Evolutionary conservation across 208 protist genomes (phyloP).

Genomic region (Acanthamoeba culbertsoni): DNA sequence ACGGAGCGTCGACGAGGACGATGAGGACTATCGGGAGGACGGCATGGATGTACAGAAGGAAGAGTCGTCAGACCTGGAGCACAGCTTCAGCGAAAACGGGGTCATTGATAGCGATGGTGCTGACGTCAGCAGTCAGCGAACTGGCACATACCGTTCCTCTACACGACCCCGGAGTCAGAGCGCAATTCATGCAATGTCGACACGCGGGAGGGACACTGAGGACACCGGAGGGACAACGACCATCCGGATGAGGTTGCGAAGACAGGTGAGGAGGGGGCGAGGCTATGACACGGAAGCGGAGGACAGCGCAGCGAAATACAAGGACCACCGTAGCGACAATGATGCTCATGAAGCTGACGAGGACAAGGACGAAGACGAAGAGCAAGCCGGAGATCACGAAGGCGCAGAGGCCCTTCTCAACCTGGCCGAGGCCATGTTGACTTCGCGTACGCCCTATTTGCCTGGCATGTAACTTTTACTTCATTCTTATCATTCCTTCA

Average conservation of each 20-base stretch:
- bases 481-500: too few species aligned
- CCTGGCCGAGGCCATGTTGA: background rate
- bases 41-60: background rate
- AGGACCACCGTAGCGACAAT: background rate
- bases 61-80: background rate
- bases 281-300: background rate
- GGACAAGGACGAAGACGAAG: background rate
- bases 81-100: too few species aligned
- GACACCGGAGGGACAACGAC: too few species aligned
- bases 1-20: conserved; percentile 1
- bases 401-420: conserved; percentile 42
- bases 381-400: background rate
- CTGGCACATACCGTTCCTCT: too few species aligned
- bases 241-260: too few species aligned
- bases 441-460: background rate
- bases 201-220: too few species aligned
- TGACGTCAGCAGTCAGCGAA: too few species aligned
- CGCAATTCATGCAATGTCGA: too few species aligned
- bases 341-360: background rate
- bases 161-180: too few species aligned
- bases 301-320: background rate
- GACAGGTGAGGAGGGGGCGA: background rate
- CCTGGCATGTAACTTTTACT: background rate
- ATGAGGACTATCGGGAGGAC: background rate
- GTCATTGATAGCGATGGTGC: too few species aligned